These are phyloP conservation scores for Diaporthe longicolla DNA, from an alignment of 2,329 filamentous ascomycete genomes.

Conservation along the genomic window DNA sequence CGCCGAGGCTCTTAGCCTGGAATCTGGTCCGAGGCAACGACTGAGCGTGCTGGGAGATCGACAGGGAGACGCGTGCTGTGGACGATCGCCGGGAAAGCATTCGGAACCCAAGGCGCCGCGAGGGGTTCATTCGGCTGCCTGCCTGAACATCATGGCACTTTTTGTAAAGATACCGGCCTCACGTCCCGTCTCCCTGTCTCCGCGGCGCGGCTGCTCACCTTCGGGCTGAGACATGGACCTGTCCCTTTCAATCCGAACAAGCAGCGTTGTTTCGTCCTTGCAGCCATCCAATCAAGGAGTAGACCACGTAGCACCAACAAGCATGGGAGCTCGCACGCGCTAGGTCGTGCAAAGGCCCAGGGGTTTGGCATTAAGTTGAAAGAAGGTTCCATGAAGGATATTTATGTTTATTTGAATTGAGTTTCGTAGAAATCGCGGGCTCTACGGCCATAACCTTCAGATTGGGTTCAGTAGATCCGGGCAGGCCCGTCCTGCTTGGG, in stretches of 20 bases:
- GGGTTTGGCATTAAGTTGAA: background rate
- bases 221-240: conserved; percentile 27
- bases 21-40: conserved; percentile 20
- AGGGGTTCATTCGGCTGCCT: conserved; percentile 8
- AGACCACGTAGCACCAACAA: background rate
- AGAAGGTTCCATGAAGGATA: background rate
- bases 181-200: background rate
- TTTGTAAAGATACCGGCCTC: background rate
- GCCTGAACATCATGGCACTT: background rate
- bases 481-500: background rate
- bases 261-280: conserved; percentile 24
- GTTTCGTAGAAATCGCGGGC: background rate
- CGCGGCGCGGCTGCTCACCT: background rate
- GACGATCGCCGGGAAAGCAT: conserved; percentile 29
- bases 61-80: conserved; percentile 26
- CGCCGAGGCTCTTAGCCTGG: conserved; percentile 19
- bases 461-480: background rate
- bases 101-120: conserved; percentile 12
- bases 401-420: conserved; percentile 10
- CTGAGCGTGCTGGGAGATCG: conserved; percentile 15
- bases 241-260: conserved; percentile 18
- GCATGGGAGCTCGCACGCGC: conserved; percentile 12
- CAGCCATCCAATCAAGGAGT: conserved; percentile 4
- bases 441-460: background rate
- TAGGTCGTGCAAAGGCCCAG: background rate